These are phyloP conservation scores for Allantophomopsis cytisporea DNA, from an alignment of 2,329 filamentous ascomycete genomes.

Conservation along the genomic window DNA sequence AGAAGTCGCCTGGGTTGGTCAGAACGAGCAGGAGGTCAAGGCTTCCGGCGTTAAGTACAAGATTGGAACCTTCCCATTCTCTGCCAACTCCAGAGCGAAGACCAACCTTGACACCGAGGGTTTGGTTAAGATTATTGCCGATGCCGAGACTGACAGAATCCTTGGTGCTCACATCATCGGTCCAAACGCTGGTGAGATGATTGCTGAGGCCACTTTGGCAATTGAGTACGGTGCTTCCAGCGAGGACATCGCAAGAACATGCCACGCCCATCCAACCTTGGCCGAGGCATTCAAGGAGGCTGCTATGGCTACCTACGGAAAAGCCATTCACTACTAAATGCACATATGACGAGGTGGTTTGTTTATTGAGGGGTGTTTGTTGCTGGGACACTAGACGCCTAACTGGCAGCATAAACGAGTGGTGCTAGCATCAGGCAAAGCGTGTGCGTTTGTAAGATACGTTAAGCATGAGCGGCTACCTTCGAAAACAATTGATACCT, in stretches of 20 bases:
- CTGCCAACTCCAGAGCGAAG: conserved; percentile 96
- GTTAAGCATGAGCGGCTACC: conserved; percentile 6
- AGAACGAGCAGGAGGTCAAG: conserved; percentile 95
- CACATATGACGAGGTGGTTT: neutral
- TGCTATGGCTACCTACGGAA: conserved; percentile 91
- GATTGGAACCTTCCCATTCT: conserved; percentile 90
- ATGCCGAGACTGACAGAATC: conserved; percentile 91
- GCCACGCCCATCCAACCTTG: conserved; percentile 91
- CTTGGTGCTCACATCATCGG: conserved; percentile 95
- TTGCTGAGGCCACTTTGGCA: conserved; percentile 89
- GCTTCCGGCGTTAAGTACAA: conserved; percentile 81
- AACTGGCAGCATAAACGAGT: neutral
- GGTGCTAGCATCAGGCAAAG: neutral
- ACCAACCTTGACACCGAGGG: conserved; percentile 95
- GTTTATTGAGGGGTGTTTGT: neutral
- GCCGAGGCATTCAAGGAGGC: conserved; percentile 99
- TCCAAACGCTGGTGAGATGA: conserved; percentile 96
- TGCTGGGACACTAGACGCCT: conserved; percentile 1
- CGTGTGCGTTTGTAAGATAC: conserved; percentile 16
- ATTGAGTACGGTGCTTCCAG: conserved; percentile 92
- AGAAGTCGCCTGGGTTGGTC: conserved; percentile 96
- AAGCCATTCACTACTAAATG: conserved; percentile 85
- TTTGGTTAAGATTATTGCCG: conserved; percentile 91
- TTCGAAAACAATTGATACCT: conserved; percentile 8
- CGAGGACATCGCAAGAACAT: conserved; percentile 89